These are phyloP conservation scores for Yamadazyma atlantica DNA, from an alignment of 1,139 yeast genomes.

Conservation along the genomic window DNA sequence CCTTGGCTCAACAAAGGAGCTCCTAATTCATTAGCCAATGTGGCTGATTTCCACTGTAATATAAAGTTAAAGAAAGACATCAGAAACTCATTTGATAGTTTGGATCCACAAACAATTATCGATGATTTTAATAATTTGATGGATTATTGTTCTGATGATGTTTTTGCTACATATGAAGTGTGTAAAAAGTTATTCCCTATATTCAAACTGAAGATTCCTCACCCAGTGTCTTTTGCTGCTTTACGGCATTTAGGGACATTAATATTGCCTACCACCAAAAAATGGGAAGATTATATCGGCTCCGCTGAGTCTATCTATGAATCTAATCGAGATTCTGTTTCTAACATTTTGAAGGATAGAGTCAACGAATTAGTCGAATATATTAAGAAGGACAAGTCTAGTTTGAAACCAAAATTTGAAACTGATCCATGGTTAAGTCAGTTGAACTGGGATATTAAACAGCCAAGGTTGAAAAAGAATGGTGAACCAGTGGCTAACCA, in stretches of 20 bases:
- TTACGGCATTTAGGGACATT: constrained; percentile 73
- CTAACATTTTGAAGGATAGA: constrained; percentile 54
- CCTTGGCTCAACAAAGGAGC: constrained; percentile 84
- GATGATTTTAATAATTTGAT: constrained; percentile 61
- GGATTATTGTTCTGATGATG: constrained; percentile 86
- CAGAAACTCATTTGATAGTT: constrained; percentile 63
- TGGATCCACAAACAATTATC: constrained; percentile 55
- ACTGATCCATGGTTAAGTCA: constrained; percentile 89
- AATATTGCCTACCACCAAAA: constrained; percentile 71
- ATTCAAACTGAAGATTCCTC: constrained; percentile 72
- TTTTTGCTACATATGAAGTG: constrained; percentile 69
- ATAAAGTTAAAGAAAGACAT: constrained; percentile 63
- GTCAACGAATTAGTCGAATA: constrained; percentile 58
- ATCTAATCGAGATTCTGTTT: constrained; percentile 56
- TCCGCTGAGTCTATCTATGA: constrained; percentile 69
- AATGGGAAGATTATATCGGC: constrained; percentile 74
- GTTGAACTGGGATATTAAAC: constrained; percentile 78
- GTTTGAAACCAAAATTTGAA: constrained; percentile 28
- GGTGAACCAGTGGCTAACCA: constrained; percentile 80
- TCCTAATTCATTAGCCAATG: constrained; percentile 78
- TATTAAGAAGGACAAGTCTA: constrained; percentile 27
- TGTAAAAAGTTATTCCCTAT: constrained; percentile 68
- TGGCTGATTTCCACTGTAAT: constrained; percentile 77
- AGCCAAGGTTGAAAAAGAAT: constrained; percentile 61
- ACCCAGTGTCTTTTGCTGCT: constrained; percentile 94